phyloP scores from a whole-genome alignment of 306 rosid species.

The Medicago ruthenica region DNA sequence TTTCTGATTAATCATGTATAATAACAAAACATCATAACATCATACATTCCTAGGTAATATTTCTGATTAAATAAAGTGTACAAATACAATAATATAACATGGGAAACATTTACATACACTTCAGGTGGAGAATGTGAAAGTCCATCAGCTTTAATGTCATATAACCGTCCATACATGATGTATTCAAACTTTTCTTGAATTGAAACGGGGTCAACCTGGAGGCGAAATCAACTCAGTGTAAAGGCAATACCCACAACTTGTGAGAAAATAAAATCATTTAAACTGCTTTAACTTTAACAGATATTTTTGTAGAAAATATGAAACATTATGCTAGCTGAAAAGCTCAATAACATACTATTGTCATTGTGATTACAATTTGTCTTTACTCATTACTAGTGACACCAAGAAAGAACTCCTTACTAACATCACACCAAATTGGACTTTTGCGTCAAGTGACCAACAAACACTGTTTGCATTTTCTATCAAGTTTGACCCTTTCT shows the following conservation, averaged over 20 bases:
- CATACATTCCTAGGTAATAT: too few species aligned
- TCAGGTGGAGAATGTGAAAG: slow-evolving; percentile 50
- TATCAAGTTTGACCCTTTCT: not conserved
- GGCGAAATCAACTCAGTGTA: slow-evolving; percentile 35
- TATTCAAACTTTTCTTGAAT: slow-evolving; percentile 91
- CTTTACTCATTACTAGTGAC: not conserved
- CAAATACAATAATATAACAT: slow-evolving; percentile 12
- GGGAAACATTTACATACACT: slow-evolving; percentile 66
- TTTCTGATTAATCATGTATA: not conserved
- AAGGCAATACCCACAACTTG: slow-evolving; percentile 21
- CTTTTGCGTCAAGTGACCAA: not conserved
- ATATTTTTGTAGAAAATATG: not conserved
- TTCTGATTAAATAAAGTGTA: not conserved
- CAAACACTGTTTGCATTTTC: not conserved
- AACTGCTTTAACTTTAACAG: slow-evolving; percentile 14
- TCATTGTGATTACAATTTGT: not conserved
- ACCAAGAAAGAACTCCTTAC: not conserved
- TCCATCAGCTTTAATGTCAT: slow-evolving; percentile 61
- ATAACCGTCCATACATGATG: slow-evolving; percentile 83
- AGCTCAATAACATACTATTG: slow-evolving; percentile 3
- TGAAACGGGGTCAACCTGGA: slow-evolving; percentile 74
- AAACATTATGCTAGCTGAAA: not conserved
- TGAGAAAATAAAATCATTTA: slow-evolving; percentile 18
- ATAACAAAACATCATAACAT: not conserved
- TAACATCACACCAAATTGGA: not conserved